These are phyloP conservation scores for Hanseniaspora uvarum DNA, from an alignment of 1,139 yeast species.

Conservation along the genomic window DNA sequence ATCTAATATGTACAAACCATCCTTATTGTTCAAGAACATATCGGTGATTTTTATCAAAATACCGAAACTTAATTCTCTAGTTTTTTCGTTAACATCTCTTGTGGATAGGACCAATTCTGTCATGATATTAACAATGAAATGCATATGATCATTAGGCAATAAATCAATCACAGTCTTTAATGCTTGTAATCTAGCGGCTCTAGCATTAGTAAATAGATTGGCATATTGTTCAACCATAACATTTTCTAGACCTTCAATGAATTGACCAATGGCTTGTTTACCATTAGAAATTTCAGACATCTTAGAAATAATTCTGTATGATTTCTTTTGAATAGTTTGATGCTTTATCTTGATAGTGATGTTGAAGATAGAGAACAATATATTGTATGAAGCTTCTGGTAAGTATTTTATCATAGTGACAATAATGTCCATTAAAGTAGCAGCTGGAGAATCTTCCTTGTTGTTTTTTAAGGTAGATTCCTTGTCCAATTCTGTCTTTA, in stretches of 20 bases:
- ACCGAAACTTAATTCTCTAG: constrained; percentile 72
- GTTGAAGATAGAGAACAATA: constrained; percentile 68
- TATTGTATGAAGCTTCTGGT: constrained; percentile 58
- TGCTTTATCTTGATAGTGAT: constrained; percentile 51
- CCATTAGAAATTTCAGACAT: constrained; percentile 65
- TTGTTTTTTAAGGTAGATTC: constrained; percentile 33
- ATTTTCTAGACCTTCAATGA: constrained; percentile 48
- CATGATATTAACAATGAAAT: constrained; percentile 68
- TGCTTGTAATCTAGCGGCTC: constrained; percentile 69
- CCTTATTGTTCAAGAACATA: constrained; percentile 43
- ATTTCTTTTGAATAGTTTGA: constrained; percentile 74
- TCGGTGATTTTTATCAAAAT: constrained; percentile 73
- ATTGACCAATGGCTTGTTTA: constrained; percentile 40
- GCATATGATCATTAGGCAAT: constrained; percentile 53
- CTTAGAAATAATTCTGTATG: constrained; percentile 68
- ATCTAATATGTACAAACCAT: constrained; percentile 54
- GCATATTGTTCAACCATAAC: constrained; percentile 52
- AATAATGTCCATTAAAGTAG: constrained; percentile 83
- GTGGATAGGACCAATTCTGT: constrained; percentile 86
- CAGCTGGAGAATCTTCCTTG: constrained; percentile 43
- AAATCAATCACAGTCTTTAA: constrained; percentile 49
- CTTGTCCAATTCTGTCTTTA: constrained; percentile 65
- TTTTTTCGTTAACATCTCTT: constrained; percentile 87
- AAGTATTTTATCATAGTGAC: constrained; percentile 80
- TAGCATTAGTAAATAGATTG: constrained; percentile 59